These are phyloP conservation scores for Cryptosporidium xiaoi DNA, from an alignment of 169 alveolate species.

Conservation along the genomic window DNA sequence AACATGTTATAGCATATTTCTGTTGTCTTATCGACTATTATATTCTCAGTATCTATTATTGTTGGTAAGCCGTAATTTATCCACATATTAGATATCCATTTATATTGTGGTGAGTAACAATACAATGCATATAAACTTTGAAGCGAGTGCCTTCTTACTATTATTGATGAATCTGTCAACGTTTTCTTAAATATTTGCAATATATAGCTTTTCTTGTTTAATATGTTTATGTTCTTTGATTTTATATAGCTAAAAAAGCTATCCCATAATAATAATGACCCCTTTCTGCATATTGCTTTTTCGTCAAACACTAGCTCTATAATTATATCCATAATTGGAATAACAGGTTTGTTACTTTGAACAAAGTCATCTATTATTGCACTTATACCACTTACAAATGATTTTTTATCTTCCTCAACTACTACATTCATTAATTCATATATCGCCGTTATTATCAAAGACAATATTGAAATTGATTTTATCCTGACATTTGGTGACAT, in stretches of 20 bases:
- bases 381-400: neutral
- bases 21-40: slow-evolving; percentile 45
- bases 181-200: slow-evolving; percentile 24
- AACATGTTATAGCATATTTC: slow-evolving; percentile 51
- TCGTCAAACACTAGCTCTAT: slow-evolving; percentile 17
- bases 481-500: slow-evolving; percentile 58
- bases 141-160: slow-evolving; percentile 57
- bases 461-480: slow-evolving; percentile 24
- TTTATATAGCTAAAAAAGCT: neutral
- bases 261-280: slow-evolving; percentile 59
- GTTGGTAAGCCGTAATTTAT: slow-evolving; percentile 58
- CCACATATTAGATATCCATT: slow-evolving; percentile 67
- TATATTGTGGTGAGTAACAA: slow-evolving; percentile 22
- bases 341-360: neutral
- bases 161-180: slow-evolving; percentile 51
- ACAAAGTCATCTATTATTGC: neutral
- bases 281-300: slow-evolving; percentile 71
- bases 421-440: slow-evolving; percentile 1
- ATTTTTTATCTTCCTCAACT: neutral
- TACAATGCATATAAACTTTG: slow-evolving; percentile 47
- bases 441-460: slow-evolving; percentile 13
- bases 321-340: slow-evolving; percentile 40
- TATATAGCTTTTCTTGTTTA: neutral
- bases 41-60: slow-evolving; percentile 48
- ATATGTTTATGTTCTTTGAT: neutral